These are phyloP conservation scores for Prunus kanzakura DNA, from an alignment of 306 rosid species.

Conservation along the genomic window DNA sequence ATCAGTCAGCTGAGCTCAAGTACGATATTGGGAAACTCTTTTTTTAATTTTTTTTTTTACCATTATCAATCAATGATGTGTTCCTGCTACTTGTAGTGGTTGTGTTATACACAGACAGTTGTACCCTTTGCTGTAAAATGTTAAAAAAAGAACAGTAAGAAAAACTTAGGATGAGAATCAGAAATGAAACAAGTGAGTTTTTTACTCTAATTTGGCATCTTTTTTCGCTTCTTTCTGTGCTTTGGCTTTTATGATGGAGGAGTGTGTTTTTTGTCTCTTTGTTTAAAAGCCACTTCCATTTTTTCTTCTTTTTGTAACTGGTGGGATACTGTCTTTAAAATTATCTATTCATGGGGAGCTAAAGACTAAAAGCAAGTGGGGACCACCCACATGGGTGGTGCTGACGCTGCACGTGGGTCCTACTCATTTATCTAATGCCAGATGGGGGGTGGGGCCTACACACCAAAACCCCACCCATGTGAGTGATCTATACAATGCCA, in stretches of 20 bases:
- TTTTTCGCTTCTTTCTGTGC: no score
- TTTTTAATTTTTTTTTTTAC: conserved; percentile 11
- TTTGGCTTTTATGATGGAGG: not conserved
- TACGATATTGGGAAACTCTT: conserved; percentile 8
- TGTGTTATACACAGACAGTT: conserved; percentile 32
- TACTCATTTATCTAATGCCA: conserved; percentile 45
- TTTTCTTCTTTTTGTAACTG: not conserved
- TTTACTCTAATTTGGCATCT: conserved; percentile 25
- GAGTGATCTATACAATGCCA: conserved; percentile 36
- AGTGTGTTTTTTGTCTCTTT: conserved; percentile 34
- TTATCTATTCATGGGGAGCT: conserved; percentile 33
- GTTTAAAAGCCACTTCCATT: not conserved
- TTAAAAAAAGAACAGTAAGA: conserved; percentile 37
- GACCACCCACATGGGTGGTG: conserved; percentile 70
- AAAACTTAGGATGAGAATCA: conserved; percentile 38
- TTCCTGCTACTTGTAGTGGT: conserved; percentile 32
- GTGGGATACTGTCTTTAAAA: conserved; percentile 30
- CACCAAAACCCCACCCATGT: conserved; percentile 58
- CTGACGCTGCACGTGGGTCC: conserved; percentile 58
- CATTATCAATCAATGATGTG: not conserved
- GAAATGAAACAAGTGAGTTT: conserved; percentile 21
- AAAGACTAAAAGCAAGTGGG: not conserved
- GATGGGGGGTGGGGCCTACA: conserved; percentile 57
- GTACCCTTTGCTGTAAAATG: conserved; percentile 10
- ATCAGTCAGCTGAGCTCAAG: conserved; percentile 1